A percentile compares a stretch with the other conserved stretches of the same genome.
These are phyloP conservation scores for Euphorbia tirucalli DNA, from an alignment of 345 rosid species.

Conservation along the genomic window DNA sequence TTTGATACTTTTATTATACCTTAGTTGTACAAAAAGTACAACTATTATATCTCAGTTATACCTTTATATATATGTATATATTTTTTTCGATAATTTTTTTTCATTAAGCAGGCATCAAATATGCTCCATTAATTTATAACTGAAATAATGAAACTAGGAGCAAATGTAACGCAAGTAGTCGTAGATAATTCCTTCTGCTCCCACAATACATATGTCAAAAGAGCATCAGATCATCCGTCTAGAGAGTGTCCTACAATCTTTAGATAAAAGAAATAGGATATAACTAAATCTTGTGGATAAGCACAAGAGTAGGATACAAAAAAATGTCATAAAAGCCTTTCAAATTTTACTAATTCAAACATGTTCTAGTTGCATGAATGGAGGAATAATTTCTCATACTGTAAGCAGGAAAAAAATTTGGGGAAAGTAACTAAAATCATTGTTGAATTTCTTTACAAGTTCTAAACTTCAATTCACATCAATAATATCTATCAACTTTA, in stretches of 20 bases:
- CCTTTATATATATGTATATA: no score
- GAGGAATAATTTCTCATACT: background rate
- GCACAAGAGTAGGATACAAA: slow-evolving; percentile 1
- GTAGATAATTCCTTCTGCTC: slow-evolving; percentile 71
- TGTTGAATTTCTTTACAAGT: background rate
- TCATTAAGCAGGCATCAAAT: slow-evolving; percentile 94
- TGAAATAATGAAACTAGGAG: slow-evolving; percentile 82
- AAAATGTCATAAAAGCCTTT: background rate
- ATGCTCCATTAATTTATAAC: slow-evolving; percentile 87
- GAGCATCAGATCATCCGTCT: slow-evolving; percentile 98
- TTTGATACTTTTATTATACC: no score
- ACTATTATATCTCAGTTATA: no score
- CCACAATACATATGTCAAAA: slow-evolving; percentile 73
- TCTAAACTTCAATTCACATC: background rate
- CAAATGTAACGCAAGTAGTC: slow-evolving; percentile 76
- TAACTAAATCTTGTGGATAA: slow-evolving; percentile 2
- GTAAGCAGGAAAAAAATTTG: background rate
- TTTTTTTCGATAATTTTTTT: no score
- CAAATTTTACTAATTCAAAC: background rate
- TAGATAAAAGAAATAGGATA: slow-evolving; percentile 13
- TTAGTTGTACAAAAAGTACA: no score
- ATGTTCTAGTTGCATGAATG: background rate
- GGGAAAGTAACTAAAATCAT: background rate
- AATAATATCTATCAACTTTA: no score
- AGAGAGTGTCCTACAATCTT: slow-evolving; percentile 92